A percentile compares a stretch with the other conserved stretches of the same genome.
phyloP scores from a whole-genome alignment of 78 protist genomes.

The Planoprotostelium fungivorum region DNA sequence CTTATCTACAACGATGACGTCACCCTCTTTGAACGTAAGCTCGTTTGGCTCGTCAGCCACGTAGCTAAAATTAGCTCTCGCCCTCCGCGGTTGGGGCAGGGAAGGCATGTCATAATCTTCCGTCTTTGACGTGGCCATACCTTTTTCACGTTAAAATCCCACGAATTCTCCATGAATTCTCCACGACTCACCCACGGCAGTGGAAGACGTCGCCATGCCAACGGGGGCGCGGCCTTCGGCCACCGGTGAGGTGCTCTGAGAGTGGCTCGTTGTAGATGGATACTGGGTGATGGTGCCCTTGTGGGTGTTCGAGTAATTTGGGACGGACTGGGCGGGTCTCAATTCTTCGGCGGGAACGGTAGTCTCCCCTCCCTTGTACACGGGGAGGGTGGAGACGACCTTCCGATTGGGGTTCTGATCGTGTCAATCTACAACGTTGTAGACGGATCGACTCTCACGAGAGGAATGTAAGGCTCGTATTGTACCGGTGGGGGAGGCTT shows the following conservation, averaged over 20 bases:
- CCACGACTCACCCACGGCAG: too few relatives aligned
- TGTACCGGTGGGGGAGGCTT: neutral
- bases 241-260: too few relatives aligned
- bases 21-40: constrained; percentile 30
- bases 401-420: neutral
- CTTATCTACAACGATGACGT: constrained; percentile 2
- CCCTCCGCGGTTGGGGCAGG: neutral
- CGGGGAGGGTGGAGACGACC: neutral
- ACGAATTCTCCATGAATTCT: too few relatives aligned
- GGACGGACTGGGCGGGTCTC: neutral
- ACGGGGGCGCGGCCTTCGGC: neutral
- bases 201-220: too few relatives aligned
- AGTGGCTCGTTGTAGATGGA: neutral
- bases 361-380: neutral
- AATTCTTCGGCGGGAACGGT: neutral
- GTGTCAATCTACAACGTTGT: neutral
- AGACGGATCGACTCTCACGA: neutral
- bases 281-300: neutral
- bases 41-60: constrained; percentile 20
- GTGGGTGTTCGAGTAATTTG: too few relatives aligned
- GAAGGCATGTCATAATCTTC: neutral
- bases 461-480: neutral
- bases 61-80: neutral
- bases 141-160: neutral
- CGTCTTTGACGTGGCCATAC: neutral